A percentile compares a stretch with the other conserved stretches of the same genome.
phyloP scores from a whole-genome alignment of 352 stramenopile genomes.

The Globisporangium viniferum region DNA sequence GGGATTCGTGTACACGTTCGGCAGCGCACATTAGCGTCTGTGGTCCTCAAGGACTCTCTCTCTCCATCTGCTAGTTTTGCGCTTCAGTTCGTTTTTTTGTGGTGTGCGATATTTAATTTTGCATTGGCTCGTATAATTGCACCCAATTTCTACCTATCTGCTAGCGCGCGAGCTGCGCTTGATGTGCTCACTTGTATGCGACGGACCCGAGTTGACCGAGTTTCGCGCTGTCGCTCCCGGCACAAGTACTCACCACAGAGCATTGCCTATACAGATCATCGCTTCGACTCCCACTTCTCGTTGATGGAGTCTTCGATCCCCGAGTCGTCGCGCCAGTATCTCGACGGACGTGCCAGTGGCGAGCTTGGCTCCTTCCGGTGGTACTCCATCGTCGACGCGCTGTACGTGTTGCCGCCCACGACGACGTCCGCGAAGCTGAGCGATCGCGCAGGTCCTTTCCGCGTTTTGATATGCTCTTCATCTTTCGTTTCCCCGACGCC shows the following conservation, averaged over 20 bases:
- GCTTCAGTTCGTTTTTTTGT: conserved; percentile 2
- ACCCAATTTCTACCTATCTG: background rate
- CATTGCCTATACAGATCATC: conserved; percentile 21
- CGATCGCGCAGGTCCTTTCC: conserved; percentile 70
- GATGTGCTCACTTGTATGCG: background rate
- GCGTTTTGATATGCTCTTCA: conserved; percentile 23
- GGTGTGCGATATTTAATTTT: conserved; percentile 11
- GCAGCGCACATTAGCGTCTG: conserved; percentile 12
- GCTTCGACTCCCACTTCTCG: conserved; percentile 68
- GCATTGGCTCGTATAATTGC: background rate
- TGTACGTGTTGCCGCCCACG: conserved; percentile 40
- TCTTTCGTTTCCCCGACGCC: conserved; percentile 18
- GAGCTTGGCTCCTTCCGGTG: conserved; percentile 39
- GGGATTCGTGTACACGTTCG: conserved; percentile 78
- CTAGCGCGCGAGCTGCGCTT: background rate
- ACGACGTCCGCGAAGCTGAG: conserved; percentile 87
- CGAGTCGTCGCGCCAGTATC: conserved; percentile 56
- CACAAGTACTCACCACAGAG: background rate
- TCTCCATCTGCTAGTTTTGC: background rate
- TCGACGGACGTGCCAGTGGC: conserved; percentile 33
- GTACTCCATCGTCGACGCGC: conserved; percentile 18
- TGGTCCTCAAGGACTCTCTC: background rate
- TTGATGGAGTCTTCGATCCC: conserved; percentile 57
- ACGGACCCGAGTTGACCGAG: background rate
- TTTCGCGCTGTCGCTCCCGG: background rate